Evolutionary conservation across 1,139 yeast species (phyloP), one percentile per base, ranked within the genome.

Genomic region (Scheffersomyces illinoinensis): DNA sequence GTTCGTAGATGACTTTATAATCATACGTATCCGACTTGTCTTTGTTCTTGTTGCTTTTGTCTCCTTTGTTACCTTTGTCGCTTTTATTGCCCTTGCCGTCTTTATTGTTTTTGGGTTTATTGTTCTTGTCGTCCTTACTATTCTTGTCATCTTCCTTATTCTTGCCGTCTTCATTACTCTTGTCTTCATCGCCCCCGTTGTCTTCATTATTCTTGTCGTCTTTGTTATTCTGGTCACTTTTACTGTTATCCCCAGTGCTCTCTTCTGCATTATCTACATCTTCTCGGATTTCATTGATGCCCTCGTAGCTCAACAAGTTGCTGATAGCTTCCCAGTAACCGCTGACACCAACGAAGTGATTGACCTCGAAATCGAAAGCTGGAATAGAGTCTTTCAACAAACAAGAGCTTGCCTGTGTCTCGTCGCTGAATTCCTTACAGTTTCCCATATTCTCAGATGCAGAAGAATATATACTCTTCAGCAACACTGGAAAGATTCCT

Each of bases 241-340:
- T 64, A 63, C 67, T 39, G 63, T 65, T n/a, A 53, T 57, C 53
- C 63, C 60, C 53, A 63, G 53, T 64, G 58, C 52, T 46, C 51
- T 21, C 57, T n/a, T 23, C 12, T 26, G 18, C 56, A 48, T 14
- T 49, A 33, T 33, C 17, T 4, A 33, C 51, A 56, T 56, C 58
- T 61, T 67, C 54, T 62, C 64, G 26, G 63, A 61, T n/a, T 64
- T 62, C n/a, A 33, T 62, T 63, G 21, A 53, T 56, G 14, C 65
- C 64, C 21, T 71, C 71, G 57, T 77, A 75, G 2, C 74, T 70
- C 50, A 79, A 71, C 3, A 87, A 76, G 47, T 79, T 80, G 24
- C 83, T 82, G 10, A 89, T 78, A 3, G 92, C 85, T 69, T 90
- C 90, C 91, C 93, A 90, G 72, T 89, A 90, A 52, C 93, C 96